phyloP scores from a whole-genome alignment of 306 rosid species.

The Lotus japonicus region DNA sequence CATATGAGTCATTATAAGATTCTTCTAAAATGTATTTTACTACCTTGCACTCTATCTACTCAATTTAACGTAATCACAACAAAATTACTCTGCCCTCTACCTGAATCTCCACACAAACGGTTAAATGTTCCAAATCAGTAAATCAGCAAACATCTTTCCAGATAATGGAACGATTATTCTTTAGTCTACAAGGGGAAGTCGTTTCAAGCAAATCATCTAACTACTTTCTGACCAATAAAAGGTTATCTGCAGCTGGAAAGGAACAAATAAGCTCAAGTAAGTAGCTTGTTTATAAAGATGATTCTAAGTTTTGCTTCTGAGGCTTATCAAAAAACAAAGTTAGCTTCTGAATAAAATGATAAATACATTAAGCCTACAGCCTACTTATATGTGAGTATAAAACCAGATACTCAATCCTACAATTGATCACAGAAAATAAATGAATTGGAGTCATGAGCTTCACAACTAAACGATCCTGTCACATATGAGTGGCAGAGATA shows the following conservation, averaged over 20 bases:
- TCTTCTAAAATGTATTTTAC: neutral
- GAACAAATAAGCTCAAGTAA: neutral
- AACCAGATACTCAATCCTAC: neutral
- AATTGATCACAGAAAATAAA: neutral
- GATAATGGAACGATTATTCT: neutral
- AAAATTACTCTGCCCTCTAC: neutral
- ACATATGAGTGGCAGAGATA: neutral
- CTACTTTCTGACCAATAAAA: neutral
- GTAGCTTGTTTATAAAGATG: neutral
- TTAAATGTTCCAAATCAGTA: neutral
- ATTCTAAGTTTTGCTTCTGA: neutral
- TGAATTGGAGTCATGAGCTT: neutral
- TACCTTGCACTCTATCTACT: neutral
- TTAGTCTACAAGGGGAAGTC: no score
- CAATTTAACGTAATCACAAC: neutral
- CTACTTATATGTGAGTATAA: neutral
- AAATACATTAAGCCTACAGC: neutral
- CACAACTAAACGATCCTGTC: neutral
- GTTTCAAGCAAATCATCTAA: neutral
- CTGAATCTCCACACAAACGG: neutral
- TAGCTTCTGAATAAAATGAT: neutral
- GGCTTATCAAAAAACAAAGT: no score
- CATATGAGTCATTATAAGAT: neutral
- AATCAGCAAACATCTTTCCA: neutral
- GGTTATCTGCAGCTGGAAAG: constrained; percentile 15